Base-by-base conservation (phyloP, 2,329 filamentous ascomycete species). In the Aureobasidium pullulans region DNA sequence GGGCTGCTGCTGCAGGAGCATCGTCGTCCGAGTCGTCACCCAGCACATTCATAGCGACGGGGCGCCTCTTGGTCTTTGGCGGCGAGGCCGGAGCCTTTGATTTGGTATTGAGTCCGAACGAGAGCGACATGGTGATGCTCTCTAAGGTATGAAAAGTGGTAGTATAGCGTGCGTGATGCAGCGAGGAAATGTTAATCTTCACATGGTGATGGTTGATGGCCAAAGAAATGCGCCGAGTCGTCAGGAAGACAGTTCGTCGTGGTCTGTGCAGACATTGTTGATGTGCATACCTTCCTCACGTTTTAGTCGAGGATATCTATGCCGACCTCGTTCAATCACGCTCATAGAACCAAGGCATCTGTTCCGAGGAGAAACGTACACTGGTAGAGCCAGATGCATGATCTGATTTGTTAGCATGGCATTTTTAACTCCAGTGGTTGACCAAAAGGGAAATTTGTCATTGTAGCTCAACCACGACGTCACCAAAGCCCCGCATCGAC, bases 11-110 rank as follows among this genome's bases (percentile, higher is more conserved):
- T 19, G 83, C 76, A 62, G 84, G 84, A 1, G 79, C 81, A 62
- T 81, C 80, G 62, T 80, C 81, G 15, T 72, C 74, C 62, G 82
- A 83, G 64, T 88, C 84, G 62, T 84, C 77, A 1, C 81, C 84
- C 15, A 54, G 48, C 23, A 40, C 49, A 16, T 60, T n/a, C 65
- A 32, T 68, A 60, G 28, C 66, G 66, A 28, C 62, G 16, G 67
- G 16, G 62, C 64, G 23, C 67, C 68, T 70, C 66, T 29, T 68
- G 59, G 62, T 60, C 47, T 63, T 63, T 23, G 60, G 57, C 16
- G 65, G 66, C 48, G 61, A 61, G 9, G 67, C 54, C 10, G 53
- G 59, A 15, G 57, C 63, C 42, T 67, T 66, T 44, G 67, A 65
- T 58, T 72, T 72, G 31, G 71, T 60, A 59, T 71, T 72, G 53